phyloP scores from a whole-genome alignment of 176 grass and related monocot genomes.

The Cymbopogon citratus region DNA sequence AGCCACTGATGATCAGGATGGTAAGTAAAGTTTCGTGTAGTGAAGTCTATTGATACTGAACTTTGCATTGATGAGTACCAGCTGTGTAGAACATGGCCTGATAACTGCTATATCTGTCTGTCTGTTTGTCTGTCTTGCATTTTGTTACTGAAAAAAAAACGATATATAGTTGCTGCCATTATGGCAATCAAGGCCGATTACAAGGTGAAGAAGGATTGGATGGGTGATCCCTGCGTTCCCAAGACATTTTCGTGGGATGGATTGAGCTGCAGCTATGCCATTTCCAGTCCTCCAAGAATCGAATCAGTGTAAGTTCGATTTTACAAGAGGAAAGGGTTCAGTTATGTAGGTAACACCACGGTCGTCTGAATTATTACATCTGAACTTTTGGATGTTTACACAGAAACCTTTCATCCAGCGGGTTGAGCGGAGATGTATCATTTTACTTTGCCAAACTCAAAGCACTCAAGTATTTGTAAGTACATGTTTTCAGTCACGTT shows the following conservation, averaged over 20 bases:
- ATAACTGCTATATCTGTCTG: no score
- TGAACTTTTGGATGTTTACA: not conserved
- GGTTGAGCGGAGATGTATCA: constrained; percentile 41
- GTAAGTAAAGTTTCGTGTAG: not conserved
- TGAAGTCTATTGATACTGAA: no score
- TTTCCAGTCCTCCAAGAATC: constrained; percentile 40
- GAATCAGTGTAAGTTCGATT: constrained; percentile 39
- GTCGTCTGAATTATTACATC: not conserved
- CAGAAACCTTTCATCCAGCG: constrained; percentile 49
- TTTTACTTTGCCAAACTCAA: constrained; percentile 40
- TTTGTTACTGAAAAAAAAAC: not conserved
- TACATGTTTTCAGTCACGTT: not conserved
- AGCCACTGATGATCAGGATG: constrained; percentile 38
- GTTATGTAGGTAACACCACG: not conserved
- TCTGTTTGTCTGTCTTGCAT: not conserved
- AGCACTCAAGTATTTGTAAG: constrained; percentile 40
- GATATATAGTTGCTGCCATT: constrained; percentile 49
- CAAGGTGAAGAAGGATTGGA: not conserved
- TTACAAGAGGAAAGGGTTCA: not conserved
- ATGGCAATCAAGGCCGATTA: constrained; percentile 44
- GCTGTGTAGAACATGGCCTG: not conserved
- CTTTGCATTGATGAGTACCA: no score
- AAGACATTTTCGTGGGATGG: constrained; percentile 26
- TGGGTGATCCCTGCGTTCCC: not conserved
- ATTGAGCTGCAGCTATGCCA: constrained; percentile 45